Percentiles rank a stretch among this genome's conserved stretches.
Evolutionary conservation across 1,284 basidiomycete genomes (phyloP).

Genomic region (Microbotryum silenes-acaulis): DNA sequence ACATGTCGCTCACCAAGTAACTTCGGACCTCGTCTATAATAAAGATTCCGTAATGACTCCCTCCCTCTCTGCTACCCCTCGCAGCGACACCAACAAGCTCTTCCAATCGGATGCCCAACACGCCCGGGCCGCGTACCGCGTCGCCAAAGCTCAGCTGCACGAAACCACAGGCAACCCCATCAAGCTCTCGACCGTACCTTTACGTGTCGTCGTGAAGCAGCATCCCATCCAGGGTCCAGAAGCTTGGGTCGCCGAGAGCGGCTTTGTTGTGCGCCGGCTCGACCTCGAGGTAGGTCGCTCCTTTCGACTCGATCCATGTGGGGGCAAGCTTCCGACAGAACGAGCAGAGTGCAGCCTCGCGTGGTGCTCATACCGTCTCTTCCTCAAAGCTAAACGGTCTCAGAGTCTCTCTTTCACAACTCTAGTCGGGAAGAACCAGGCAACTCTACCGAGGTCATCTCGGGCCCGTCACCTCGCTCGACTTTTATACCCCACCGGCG

Average conservation of each 20-base stretch:
- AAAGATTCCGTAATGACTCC: too few species aligned
- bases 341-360: not conserved
- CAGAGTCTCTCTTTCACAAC: conserved; percentile 7
- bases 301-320: not conserved
- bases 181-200: conserved; percentile 61
- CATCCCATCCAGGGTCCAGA: conserved; percentile 34
- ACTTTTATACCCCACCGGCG: conserved; percentile 46
- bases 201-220: conserved; percentile 55
- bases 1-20: too few species aligned
- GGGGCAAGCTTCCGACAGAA: too few species aligned
- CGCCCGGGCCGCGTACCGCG: conserved; percentile 33
- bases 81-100: conserved; percentile 46
- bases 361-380: not conserved
- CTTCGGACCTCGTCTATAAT: too few species aligned
- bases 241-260: conserved; percentile 80
- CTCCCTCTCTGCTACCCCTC: too few species aligned
- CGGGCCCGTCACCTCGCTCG: conserved; percentile 75
- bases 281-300: conserved; percentile 57
- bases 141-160: conserved; percentile 14
- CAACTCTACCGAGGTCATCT: conserved; percentile 68
- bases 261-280: conserved; percentile 60
- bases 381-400: not conserved
- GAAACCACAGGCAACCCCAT: conserved; percentile 62
- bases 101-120: conserved; percentile 69
- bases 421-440: conserved; percentile 66